Conservation (phyloP, 305 asterid genomes). For the Lippia alba region DNA sequence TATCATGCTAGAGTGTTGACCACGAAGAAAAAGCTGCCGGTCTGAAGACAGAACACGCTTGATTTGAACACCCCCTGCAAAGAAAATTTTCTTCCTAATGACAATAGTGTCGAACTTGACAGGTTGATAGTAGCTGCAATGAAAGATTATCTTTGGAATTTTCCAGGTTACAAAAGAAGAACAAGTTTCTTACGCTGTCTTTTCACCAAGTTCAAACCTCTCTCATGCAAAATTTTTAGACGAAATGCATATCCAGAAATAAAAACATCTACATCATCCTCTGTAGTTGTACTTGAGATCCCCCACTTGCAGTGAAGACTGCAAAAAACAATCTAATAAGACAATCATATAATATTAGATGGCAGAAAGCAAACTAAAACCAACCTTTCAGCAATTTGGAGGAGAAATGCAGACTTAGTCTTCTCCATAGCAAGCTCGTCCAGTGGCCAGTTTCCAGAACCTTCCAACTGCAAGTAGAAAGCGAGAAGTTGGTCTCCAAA, state of each 20-base stretch:
- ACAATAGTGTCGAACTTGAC: conserved; percentile 1
- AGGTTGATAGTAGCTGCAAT: conserved; percentile 20
- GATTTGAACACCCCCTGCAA: conserved; percentile 58
- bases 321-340: conserved; percentile 45
- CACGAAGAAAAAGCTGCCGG: conserved; percentile 63
- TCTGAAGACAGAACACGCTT: conserved; percentile 76
- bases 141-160: conserved; percentile 22
- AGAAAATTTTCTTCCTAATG: conserved; percentile 8
- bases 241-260: conserved; percentile 97
- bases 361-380: conserved; percentile 36
- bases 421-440: conserved; percentile 93
- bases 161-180: conserved; percentile 21
- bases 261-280: conserved; percentile 83
- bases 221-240: conserved; percentile 89
- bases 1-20: conserved; percentile 91
- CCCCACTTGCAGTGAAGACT: conserved; percentile 82
- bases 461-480: conserved; percentile 74
- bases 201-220: conserved; percentile 77
- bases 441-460: conserved; percentile 99
- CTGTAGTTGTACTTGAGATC: conserved; percentile 75
- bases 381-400: conserved; percentile 91
- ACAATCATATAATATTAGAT: conserved; percentile 19
- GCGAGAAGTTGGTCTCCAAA: conserved; percentile 29
- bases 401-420: conserved; percentile 94
- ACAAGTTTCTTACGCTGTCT: conserved; percentile 52